phyloP scores from a whole-genome alignment of 768 basidiomycete genomes.

The Psilocybe cyanescens region DNA sequence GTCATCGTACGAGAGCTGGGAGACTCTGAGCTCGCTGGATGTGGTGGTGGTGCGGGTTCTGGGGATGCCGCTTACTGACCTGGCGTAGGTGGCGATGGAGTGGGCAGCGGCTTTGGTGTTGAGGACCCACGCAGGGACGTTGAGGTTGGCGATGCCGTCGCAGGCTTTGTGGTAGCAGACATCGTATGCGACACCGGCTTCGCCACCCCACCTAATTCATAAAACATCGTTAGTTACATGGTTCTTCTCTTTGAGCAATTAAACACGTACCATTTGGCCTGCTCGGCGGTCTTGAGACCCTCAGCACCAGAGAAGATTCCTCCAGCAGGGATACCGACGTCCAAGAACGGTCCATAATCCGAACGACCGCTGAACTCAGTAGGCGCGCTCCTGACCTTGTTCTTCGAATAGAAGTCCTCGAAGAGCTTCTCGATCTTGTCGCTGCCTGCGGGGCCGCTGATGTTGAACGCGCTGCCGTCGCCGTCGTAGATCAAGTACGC shows the following conservation, averaged over 20 bases:
- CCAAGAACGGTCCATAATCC: slow-evolving; percentile 36
- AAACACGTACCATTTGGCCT: slow-evolving; percentile 24
- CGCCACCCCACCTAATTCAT: slow-evolving; percentile 29
- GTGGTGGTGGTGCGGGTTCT: slow-evolving; percentile 2
- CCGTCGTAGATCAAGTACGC: slow-evolving; percentile 33
- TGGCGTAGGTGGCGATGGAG: slow-evolving; percentile 29
- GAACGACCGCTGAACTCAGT: slow-evolving; percentile 30
- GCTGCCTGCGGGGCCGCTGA: slow-evolving; percentile 32
- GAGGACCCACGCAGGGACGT: slow-evolving; percentile 21
- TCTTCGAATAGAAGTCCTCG: slow-evolving; percentile 26
- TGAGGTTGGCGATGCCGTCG: slow-evolving; percentile 31
- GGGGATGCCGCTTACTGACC: slow-evolving; percentile 28
- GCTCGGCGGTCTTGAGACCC: slow-evolving; percentile 29
- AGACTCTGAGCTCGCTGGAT: slow-evolving; percentile 4
- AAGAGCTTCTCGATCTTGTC: slow-evolving; percentile 34
- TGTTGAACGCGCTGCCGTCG: slow-evolving; percentile 31
- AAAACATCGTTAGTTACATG: background rate
- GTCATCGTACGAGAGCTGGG: slow-evolving; percentile 19
- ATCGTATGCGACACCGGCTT: slow-evolving; percentile 32
- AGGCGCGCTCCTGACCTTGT: slow-evolving; percentile 24
- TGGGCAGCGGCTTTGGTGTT: slow-evolving; percentile 31
- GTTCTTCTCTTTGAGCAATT: background rate
- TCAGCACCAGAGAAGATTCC: slow-evolving; percentile 35
- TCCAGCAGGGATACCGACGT: slow-evolving; percentile 33
- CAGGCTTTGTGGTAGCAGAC: slow-evolving; percentile 33